phyloP scores from a whole-genome alignment of 2,329 filamentous ascomycete species.

The Akanthomyces lecanii region DNA sequence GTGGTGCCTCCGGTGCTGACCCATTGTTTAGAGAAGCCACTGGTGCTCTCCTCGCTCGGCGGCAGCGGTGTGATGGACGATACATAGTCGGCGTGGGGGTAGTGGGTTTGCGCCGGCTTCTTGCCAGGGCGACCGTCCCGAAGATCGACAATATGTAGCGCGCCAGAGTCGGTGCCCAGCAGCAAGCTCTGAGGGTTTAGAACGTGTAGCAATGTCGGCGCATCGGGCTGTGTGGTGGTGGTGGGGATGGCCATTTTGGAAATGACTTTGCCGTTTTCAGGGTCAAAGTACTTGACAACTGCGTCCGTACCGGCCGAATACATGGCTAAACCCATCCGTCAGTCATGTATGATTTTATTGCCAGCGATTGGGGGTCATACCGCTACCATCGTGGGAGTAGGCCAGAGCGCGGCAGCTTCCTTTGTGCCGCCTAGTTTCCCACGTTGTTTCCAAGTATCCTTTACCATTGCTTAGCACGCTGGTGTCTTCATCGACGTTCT shows the following conservation, averaged over 20 bases:
- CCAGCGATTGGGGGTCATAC: constrained; percentile 41
- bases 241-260: constrained; percentile 78
- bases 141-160: constrained; percentile 83
- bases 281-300: constrained; percentile 55
- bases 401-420: constrained; percentile 82
- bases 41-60: constrained; percentile 73
- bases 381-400: constrained; percentile 73
- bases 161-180: constrained; percentile 84
- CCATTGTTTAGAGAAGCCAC: constrained; percentile 91
- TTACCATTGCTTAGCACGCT: constrained; percentile 57
- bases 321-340: constrained; percentile 37
- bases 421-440: constrained; percentile 87
- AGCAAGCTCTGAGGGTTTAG: constrained; percentile 86
- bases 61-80: constrained; percentile 83
- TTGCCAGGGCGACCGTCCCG: constrained; percentile 56
- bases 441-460: constrained; percentile 74
- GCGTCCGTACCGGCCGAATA: constrained; percentile 62
- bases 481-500: constrained; percentile 46
- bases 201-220: constrained; percentile 75
- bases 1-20: constrained; percentile 90
- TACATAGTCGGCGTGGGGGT: constrained; percentile 89
- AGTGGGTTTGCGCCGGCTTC: constrained; percentile 73
- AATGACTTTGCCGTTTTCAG: constrained; percentile 61
- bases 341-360: not conserved
- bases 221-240: constrained; percentile 53